These are phyloP conservation scores for Glaciozyma martinii DNA, from an alignment of 768 basidiomycete genomes.

Conservation along the genomic window DNA sequence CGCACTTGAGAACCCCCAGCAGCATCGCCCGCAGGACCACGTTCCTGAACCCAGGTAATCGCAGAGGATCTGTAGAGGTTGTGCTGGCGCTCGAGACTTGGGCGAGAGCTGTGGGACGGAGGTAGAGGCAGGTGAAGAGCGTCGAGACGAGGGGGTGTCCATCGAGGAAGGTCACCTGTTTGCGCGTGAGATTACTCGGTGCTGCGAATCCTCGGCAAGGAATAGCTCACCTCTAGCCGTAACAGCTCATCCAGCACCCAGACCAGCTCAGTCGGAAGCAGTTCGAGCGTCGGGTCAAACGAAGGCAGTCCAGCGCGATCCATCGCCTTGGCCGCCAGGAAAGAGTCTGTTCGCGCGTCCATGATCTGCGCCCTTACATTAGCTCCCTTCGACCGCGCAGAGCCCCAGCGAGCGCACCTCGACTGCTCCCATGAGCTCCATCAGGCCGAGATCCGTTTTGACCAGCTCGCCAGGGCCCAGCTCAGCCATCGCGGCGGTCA, in stretches of 20 bases:
- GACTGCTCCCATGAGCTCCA: conserved; percentile 29
- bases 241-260: conserved; percentile 15
- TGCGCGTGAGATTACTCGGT: too few relatives aligned
- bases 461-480: conserved; percentile 17
- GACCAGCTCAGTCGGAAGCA: background rate
- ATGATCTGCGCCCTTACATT: conserved; percentile 13
- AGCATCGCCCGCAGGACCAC: conserved; percentile 19
- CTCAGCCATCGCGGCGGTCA: conserved; percentile 8
- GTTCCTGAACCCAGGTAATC: background rate
- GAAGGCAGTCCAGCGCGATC: background rate
- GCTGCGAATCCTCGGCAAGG: fast-evolving
- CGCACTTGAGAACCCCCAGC: conserved; percentile 15
- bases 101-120: conserved; percentile 8
- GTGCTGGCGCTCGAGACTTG: background rate
- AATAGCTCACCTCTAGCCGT: conserved; percentile 13
- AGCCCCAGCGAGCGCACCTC: conserved; percentile 10
- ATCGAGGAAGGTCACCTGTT: conserved; percentile 18
- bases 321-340: background rate
- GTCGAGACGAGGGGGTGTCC: conserved; percentile 28
- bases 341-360: conserved; percentile 26
- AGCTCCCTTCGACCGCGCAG: background rate
- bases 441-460: conserved; percentile 1
- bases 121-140: conserved; percentile 23
- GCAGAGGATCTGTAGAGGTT: background rate
- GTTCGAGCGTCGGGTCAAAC: conserved; percentile 1